Evolutionary conservation across 768 basidiomycete genomes (phyloP).

Genomic region (Boletus huronensis): DNA sequence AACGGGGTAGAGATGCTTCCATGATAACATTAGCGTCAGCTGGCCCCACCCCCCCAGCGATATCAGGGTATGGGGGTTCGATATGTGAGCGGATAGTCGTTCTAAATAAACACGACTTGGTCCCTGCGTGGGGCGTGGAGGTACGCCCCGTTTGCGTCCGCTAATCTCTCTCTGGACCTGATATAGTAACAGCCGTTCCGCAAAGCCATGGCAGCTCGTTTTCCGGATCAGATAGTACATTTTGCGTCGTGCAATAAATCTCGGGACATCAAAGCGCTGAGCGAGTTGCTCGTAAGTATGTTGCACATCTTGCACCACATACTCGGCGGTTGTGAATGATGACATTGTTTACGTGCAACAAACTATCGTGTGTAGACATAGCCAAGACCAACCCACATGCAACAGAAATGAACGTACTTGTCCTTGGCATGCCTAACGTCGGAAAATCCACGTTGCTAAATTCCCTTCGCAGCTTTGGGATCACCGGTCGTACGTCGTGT

Average conservation of each 20-base stretch:
- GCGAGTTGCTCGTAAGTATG: conserved; percentile 71
- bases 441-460: conserved; percentile 96
- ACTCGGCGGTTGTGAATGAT: neutral
- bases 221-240: conserved; percentile 64
- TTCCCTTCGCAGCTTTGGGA: conserved; percentile 81
- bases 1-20: conserved; percentile 56
- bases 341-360: neutral
- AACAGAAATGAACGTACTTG: conserved; percentile 81
- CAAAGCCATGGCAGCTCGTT: conserved; percentile 64
- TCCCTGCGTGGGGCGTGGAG: conserved; percentile 83
- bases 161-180: conserved; percentile 3
- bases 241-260: conserved; percentile 72
- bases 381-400: conserved; percentile 66
- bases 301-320: conserved; percentile 23
- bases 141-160: conserved; percentile 38
- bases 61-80: conserved; percentile 25
- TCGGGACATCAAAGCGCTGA: conserved; percentile 61
- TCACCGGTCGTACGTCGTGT: conserved; percentile 69
- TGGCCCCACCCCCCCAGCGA: neutral
- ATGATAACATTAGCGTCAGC: conserved; percentile 37
- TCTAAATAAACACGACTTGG: conserved; percentile 90
- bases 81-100: conserved; percentile 86
- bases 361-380: conserved; percentile 44
- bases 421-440: conserved; percentile 98
- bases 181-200: conserved; percentile 59